Conservation (phyloP, 768 basidiomycete species). For the Suillus hirtellus region DNA sequence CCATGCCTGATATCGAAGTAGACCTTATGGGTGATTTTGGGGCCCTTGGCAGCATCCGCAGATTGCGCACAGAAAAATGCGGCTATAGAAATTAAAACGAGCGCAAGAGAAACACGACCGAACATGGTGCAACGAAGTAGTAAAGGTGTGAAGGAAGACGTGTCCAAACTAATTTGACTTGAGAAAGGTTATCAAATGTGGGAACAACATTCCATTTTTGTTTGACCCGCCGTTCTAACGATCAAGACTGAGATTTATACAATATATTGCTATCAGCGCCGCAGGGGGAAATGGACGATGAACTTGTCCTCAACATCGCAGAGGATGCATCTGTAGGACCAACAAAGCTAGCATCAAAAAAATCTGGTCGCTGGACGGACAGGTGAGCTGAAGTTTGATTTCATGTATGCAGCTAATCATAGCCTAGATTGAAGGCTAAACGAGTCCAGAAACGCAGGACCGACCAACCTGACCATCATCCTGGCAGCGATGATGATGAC, state of each 20-base stretch:
- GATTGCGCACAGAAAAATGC: conserved; percentile 72
- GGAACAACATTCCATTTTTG: conserved; percentile 26
- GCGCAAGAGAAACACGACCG: conserved; percentile 58
- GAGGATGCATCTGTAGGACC: conserved; percentile 34
- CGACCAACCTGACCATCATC: conserved; percentile 15
- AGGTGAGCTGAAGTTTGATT: conserved; percentile 47
- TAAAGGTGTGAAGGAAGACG: conserved; percentile 25
- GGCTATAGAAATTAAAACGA: conserved; percentile 62
- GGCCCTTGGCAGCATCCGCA: conserved; percentile 82
- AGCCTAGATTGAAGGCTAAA: conserved; percentile 69
- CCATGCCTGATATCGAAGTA: conserved; percentile 97
- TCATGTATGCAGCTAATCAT: conserved; percentile 4
- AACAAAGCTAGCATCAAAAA: conserved; percentile 38
- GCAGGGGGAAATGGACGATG: conserved; percentile 61
- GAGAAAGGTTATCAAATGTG: conserved; percentile 17
- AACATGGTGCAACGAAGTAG: conserved; percentile 42
- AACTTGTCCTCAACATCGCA: conserved; percentile 72
- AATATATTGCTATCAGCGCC: background rate
- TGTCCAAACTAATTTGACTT: conserved; percentile 16
- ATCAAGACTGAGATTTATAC: background rate
- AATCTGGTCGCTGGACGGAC: conserved; percentile 76
- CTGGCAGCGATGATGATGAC: conserved; percentile 25
- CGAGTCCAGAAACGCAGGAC: conserved; percentile 61
- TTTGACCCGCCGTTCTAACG: background rate
- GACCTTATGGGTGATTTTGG: conserved; percentile 88